These are phyloP conservation scores for Penicillium sp. DNA, from an alignment of 2,329 filamentous ascomycete species.

Conservation along the genomic window DNA sequence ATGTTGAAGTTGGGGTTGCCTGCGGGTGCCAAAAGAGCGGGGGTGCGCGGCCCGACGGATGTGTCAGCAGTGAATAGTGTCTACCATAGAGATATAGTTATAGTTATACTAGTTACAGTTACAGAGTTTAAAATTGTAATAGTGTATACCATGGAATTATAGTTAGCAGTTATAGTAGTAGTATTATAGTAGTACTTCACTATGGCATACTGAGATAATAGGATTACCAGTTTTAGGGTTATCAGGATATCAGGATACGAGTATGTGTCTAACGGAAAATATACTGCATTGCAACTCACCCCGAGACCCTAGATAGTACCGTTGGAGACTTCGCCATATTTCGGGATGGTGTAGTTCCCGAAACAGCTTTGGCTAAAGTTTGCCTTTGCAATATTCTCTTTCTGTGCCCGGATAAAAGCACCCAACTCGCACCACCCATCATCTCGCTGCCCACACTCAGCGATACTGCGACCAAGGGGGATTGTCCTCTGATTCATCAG, in stretches of 20 bases:
- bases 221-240: too few relatives aligned
- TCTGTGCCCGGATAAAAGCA: slow-evolving; percentile 2
- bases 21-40: background rate
- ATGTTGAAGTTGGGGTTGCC: background rate
- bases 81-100: background rate
- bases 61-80: too few relatives aligned
- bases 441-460: slow-evolving; percentile 3
- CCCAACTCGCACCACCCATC: slow-evolving; percentile 5
- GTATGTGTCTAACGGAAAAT: too few relatives aligned
- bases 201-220: too few relatives aligned
- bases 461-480: slow-evolving; percentile 4
- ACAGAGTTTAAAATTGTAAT: too few relatives aligned
- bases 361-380: slow-evolving; percentile 2
- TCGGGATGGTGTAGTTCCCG: slow-evolving; percentile 1
- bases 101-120: too few relatives aligned
- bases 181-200: too few relatives aligned
- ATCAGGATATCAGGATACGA: too few relatives aligned
- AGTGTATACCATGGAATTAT: too few relatives aligned
- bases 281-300: too few relatives aligned
- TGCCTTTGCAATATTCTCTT: slow-evolving; percentile 5
- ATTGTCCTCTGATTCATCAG: slow-evolving; percentile 5
- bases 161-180: too few relatives aligned
- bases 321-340: background rate
- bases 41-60: background rate
- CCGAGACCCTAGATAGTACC: background rate